phyloP scores from a whole-genome alignment of 345 rosid species.

The Corchorus olitorius region DNA sequence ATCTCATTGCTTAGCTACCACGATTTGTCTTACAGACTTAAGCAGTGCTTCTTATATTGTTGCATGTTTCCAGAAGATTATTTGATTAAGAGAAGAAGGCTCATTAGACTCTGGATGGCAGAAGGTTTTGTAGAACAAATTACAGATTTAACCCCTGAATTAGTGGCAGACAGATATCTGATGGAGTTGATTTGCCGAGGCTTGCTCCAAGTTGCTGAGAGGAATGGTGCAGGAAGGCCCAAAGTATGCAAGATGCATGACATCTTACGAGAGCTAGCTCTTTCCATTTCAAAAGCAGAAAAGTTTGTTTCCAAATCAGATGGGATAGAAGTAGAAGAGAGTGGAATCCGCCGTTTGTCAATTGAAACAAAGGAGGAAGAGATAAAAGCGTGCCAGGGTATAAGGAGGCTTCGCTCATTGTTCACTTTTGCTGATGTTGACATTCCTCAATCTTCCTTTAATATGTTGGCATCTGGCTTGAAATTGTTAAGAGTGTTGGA shows the following conservation, averaged over 20 bases:
- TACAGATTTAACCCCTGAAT: conserved; percentile 25
- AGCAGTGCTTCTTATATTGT: conserved; percentile 21
- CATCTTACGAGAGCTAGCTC: conserved; percentile 42
- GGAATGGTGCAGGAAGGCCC: conserved; percentile 38
- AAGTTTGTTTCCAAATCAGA: conserved; percentile 30
- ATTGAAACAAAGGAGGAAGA: conserved; percentile 17
- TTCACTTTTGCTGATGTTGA: conserved; percentile 27
- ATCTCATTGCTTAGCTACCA: conserved; percentile 24
- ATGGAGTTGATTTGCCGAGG: conserved; percentile 39
- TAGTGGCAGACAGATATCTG: conserved; percentile 38
- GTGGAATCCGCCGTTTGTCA: conserved; percentile 33
- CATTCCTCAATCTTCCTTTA: background rate
- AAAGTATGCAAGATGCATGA: conserved; percentile 44
- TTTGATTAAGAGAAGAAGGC: background rate
- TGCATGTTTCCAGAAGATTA: conserved; percentile 10
- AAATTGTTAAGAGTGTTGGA: conserved; percentile 38
- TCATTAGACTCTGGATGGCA: conserved; percentile 21
- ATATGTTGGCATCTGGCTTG: conserved; percentile 17
- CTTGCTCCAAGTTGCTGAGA: conserved; percentile 45
- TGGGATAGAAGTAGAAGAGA: background rate
- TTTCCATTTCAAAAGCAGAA: conserved; percentile 33
- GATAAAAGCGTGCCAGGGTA: conserved; percentile 9
- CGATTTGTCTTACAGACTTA: conserved; percentile 18
- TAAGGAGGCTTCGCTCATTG: conserved; percentile 34
- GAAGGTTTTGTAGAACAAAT: conserved; percentile 35